These are phyloP conservation scores for Prunus mongolica DNA, from an alignment of 306 rosid species.

Conservation along the genomic window DNA sequence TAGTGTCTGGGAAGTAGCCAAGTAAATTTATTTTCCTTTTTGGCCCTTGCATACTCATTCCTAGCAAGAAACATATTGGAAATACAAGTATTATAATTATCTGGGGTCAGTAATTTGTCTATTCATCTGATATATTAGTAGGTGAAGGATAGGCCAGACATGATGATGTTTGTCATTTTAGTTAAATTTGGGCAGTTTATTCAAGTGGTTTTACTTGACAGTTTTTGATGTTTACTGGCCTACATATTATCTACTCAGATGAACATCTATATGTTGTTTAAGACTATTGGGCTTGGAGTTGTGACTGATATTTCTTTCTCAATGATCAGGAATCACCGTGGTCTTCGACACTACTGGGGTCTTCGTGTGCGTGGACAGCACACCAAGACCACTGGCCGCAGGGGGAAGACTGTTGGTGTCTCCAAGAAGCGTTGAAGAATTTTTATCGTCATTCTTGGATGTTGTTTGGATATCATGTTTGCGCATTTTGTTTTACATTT, in stretches of 20 bases:
- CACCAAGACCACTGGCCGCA: constrained; percentile 96
- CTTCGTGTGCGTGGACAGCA: constrained; percentile 99
- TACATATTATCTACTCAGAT: background rate
- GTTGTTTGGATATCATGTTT: constrained; percentile 8
- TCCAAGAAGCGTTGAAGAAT: constrained; percentile 81
- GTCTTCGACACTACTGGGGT: constrained; percentile 99
- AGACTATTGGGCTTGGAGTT: background rate
- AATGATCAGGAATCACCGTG: constrained; percentile 89
- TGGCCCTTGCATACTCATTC: background rate
- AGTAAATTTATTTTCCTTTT: background rate
- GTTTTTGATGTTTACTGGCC: background rate
- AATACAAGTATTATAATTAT: background rate
- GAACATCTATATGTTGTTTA: background rate
- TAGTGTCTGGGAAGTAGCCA: background rate
- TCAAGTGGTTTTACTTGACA: background rate
- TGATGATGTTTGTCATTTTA: background rate
- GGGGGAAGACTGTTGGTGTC: constrained; percentile 99
- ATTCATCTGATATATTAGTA: background rate
- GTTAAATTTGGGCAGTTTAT: background rate
- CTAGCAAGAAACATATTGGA: background rate
- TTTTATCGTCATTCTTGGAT: background rate
- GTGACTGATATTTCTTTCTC: background rate
- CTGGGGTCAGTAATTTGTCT: background rate
- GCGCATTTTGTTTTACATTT: constrained; percentile 17
- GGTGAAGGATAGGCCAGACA: background rate